These are phyloP conservation scores for Cercophora sp. DNA, from an alignment of 495 filamentous ascomycete species.

Conservation along the genomic window DNA sequence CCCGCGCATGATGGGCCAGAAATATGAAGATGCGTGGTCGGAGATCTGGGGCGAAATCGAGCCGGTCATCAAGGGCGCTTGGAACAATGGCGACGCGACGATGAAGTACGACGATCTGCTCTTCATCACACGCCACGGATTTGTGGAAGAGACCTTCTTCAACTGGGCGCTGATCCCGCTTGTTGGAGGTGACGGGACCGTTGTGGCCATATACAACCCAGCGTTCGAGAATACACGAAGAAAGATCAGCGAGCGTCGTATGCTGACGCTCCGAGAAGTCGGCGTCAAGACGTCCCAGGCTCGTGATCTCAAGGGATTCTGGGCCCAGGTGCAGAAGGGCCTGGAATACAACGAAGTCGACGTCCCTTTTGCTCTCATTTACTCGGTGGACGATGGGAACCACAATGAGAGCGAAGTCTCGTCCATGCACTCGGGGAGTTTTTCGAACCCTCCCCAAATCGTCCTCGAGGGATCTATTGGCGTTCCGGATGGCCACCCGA, in stretches of 20 bases:
- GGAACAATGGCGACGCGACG: conserved; percentile 58
- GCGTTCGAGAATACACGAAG: conserved; percentile 65
- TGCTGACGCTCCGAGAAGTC: conserved; percentile 65
- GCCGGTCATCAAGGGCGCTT: conserved; percentile 56
- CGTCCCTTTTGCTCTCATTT: conserved; percentile 60
- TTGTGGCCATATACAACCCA: conserved; percentile 65
- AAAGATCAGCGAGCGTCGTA: conserved; percentile 61
- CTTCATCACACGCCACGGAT: conserved; percentile 57
- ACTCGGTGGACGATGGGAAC: conserved; percentile 55
- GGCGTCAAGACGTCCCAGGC: conserved; percentile 64
- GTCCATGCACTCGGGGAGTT: conserved; percentile 58
- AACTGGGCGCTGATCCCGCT: conserved; percentile 65
- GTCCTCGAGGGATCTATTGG: conserved; percentile 60
- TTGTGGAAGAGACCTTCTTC: conserved; percentile 66
- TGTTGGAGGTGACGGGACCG: conserved; percentile 56
- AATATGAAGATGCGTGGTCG: conserved; percentile 58
- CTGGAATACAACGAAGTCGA: conserved; percentile 61
- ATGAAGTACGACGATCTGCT: conserved; percentile 73
- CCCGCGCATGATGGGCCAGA: conserved; percentile 62
- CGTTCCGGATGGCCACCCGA: conserved; percentile 55
- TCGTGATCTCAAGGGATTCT: conserved; percentile 61
- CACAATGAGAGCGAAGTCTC: conserved; percentile 60
- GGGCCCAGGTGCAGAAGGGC: conserved; percentile 52
- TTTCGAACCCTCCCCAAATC: conserved; percentile 50
- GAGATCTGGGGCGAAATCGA: conserved; percentile 65